Evolutionary conservation across 345 rosid genomes (phyloP), one percentile per base, ranked within the genome.

Genomic region (Trapa bicornis): DNA sequence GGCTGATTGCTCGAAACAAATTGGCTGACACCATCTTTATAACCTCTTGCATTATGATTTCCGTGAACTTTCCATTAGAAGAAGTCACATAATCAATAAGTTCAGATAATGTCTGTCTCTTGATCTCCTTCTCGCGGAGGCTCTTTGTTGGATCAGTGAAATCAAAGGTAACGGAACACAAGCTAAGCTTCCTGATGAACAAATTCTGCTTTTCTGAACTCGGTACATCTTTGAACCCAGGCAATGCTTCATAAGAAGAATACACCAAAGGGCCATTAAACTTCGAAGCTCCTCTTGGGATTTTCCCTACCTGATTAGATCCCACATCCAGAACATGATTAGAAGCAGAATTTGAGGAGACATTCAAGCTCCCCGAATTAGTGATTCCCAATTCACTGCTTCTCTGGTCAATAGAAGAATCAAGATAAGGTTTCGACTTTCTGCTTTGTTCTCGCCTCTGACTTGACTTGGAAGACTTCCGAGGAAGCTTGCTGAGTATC

Each of bases 181-280:
- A 15, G 32, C 50, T 67, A 53, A 72, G 71, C 67, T 72, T 72
- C 75, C 67, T 72, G 54, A 72, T 22, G 50, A 72, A 72, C n/a
- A 72, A 22, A 70, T 48, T 67, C 63, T 61, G 75, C 70, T 67
- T 72, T 36, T 72, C 75, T 3, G 75, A 72, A 48, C 61, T 72
- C 0, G 63, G 38, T 3, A 72, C 75, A 60, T 72, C 75, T 61
- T 72, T 72, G 66, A 72, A 72, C 68, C 70, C 75, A 61, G 71
- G 75, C 75, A 72, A 67, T 47, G 75, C 70, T 52, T 72, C 75
- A 62, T 72, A 72, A 67, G 75, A 48, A 39, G 71, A 67, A 65
- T 62, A 71, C 56, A 35, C 69, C 32, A 37, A 3, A 57, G 50
- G 11, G 3, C 75, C 75, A 62, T 72, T 72, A 37, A 60, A 63